Percentiles rank a stretch among this genome's conserved stretches.
Conservation (phyloP, 2,329 filamentous ascomycete species). For the Fusarium citri region DNA sequence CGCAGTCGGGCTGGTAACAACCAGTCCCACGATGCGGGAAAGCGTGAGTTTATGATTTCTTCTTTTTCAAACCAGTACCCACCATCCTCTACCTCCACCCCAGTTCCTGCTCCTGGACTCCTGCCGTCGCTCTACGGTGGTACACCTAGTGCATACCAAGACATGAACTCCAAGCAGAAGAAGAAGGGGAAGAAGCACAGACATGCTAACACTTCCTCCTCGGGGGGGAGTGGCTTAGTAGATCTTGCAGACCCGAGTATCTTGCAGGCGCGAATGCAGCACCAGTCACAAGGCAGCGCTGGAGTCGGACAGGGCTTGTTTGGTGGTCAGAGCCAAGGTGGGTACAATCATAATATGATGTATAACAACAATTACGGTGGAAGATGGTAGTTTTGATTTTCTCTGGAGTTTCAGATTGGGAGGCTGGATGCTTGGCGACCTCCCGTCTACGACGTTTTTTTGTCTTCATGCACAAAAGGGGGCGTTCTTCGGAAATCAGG, state of each 20-base stretch:
- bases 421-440: slow-evolving; percentile 41
- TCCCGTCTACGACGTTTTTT: slow-evolving; percentile 33
- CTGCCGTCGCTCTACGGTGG: slow-evolving; percentile 91
- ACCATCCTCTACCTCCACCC: slow-evolving; percentile 82
- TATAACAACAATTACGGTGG: slow-evolving; percentile 77
- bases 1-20: slow-evolving; percentile 73
- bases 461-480: slow-evolving; percentile 38
- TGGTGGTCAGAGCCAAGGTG: slow-evolving; percentile 91
- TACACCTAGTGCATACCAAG: slow-evolving; percentile 88
- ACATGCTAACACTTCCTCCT: slow-evolving; percentile 99
- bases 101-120: slow-evolving; percentile 90
- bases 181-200: slow-evolving; percentile 99
- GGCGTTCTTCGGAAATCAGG: slow-evolving; percentile 49
- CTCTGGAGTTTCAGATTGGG: slow-evolving; percentile 32
- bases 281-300: slow-evolving; percentile 83
- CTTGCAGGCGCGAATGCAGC: slow-evolving; percentile 96
- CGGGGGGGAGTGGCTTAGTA: slow-evolving; percentile 98
- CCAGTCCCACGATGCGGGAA: slow-evolving; percentile 85
- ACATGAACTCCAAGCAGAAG: slow-evolving; percentile 96
- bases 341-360: slow-evolving; percentile 90
- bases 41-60: slow-evolving; percentile 99
- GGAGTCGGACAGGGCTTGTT: slow-evolving; percentile 91
- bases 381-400: slow-evolving; percentile 68
- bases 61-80: slow-evolving; percentile 90
- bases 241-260: slow-evolving; percentile 99